Percentiles rank a stretch among this genome's conserved stretches.
Conservation (phyloP, 139 green algal genomes). For the Tetraselmis striata region DNA sequence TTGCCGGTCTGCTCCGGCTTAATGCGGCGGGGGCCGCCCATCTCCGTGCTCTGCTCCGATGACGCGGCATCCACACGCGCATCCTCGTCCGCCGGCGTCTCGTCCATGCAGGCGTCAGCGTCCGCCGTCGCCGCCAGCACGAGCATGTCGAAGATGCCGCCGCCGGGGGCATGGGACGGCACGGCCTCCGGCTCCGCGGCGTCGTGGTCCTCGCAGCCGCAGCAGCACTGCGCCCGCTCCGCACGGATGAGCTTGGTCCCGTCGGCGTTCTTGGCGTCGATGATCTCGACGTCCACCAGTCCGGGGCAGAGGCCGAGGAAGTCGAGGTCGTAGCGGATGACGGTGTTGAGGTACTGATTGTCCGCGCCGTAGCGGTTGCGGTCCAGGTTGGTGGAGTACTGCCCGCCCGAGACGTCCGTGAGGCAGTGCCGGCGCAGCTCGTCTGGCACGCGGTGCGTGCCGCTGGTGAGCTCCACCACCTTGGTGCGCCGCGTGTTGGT, state of each 20-base stretch:
- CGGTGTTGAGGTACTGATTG: conserved; percentile 92
- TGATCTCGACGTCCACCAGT: conserved; percentile 91
- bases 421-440: conserved; percentile 84
- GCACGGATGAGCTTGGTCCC: conserved; percentile 64
- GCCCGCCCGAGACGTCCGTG: conserved; percentile 59
- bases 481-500: conserved; percentile 90
- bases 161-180: no score
- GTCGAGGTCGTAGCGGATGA: conserved; percentile 87
- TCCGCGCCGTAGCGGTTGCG: conserved; percentile 91
- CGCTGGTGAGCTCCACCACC: conserved; percentile 81
- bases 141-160: not conserved
- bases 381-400: conserved; percentile 94
- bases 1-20: not conserved
- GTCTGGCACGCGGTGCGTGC: conserved; percentile 85
- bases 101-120: not conserved
- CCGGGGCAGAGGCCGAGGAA: conserved; percentile 82
- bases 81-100: not conserved
- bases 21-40: not conserved
- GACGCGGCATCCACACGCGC: not conserved
- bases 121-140: not conserved
- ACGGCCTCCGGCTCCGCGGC: not conserved
- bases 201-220: conserved; percentile 13
- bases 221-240: conserved; percentile 59
- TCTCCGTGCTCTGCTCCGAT: no score
- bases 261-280: conserved; percentile 82